Evolutionary conservation across 495 filamentous ascomycete genomes (phyloP).

Genomic region (Aspergillus hancockii): DNA sequence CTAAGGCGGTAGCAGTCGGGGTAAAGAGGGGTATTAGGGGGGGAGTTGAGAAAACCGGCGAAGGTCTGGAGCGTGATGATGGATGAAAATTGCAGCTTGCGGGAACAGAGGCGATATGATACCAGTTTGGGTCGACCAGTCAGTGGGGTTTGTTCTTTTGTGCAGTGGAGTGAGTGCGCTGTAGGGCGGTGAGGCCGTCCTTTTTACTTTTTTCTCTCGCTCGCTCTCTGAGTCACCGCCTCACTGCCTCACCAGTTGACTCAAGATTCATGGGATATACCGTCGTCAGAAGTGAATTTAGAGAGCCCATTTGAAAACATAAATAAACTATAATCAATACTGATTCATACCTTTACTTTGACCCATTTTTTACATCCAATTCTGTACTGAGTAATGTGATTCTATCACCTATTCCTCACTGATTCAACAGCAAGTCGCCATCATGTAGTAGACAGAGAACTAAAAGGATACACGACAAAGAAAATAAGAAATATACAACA

Average conservation of each 20-base stretch:
- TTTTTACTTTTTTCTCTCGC: slow-evolving; percentile 12
- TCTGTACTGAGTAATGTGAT: no score
- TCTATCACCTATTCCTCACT: no score
- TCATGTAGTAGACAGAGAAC: neutral
- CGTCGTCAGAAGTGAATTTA: neutral
- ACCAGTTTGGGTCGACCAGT: slow-evolving; percentile 26
- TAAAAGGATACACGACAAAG: neutral
- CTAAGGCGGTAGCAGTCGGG: slow-evolving; percentile 22
- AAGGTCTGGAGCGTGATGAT: slow-evolving; percentile 11
- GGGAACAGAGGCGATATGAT: slow-evolving; percentile 42
- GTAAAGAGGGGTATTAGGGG: slow-evolving; percentile 16
- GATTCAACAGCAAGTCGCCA: no score
- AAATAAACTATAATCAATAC: no score
- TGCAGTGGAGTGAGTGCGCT: slow-evolving; percentile 48
- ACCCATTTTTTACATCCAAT: no score
- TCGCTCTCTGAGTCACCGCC: slow-evolving; percentile 2
- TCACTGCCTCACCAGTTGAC: slow-evolving; percentile 5
- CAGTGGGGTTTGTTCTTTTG: slow-evolving; percentile 32
- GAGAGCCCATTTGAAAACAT: neutral
- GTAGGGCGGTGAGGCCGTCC: slow-evolving; percentile 33
- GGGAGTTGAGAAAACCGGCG: slow-evolving; percentile 14
- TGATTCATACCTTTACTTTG: no score
- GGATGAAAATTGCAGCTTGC: slow-evolving; percentile 45
- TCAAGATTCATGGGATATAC: neutral
- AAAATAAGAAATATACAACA: neutral